These are phyloP conservation scores for Kwoniella dejecticola DNA, from an alignment of 768 basidiomycete species.

Conservation along the genomic window DNA sequence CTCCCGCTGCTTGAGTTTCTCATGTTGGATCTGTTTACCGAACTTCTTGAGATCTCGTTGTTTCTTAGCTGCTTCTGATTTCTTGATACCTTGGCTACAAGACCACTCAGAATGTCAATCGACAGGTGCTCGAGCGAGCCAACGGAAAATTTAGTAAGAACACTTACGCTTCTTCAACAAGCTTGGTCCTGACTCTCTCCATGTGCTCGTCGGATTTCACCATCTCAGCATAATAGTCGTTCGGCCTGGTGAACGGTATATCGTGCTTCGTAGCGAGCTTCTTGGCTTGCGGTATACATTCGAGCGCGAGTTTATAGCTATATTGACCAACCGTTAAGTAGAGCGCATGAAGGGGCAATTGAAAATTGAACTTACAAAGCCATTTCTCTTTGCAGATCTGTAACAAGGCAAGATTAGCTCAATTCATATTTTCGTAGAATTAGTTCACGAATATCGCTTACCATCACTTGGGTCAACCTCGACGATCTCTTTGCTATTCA, in stretches of 20 bases:
- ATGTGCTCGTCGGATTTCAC: conserved; percentile 96
- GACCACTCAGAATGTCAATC: too few relatives aligned
- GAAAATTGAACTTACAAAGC: conserved; percentile 73
- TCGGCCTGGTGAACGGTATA: conserved; percentile 80
- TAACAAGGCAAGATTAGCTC: conserved; percentile 5
- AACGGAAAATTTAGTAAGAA: not conserved
- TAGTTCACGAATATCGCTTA: conserved; percentile 17
- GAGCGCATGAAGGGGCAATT: too few relatives aligned
- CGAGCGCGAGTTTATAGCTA: conserved; percentile 94
- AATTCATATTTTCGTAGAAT: not conserved
- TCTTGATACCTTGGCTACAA: conserved; percentile 73
- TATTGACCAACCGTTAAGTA: not conserved
- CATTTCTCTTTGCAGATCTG: conserved; percentile 88
- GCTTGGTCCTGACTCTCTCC: conserved; percentile 87
- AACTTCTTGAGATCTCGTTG: conserved; percentile 97
- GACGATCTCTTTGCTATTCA: conserved; percentile 40
- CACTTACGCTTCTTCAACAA: conserved; percentile 73
- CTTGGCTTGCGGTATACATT: conserved; percentile 74
- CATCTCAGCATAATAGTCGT: conserved; percentile 98
- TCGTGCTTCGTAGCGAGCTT: conserved; percentile 74
- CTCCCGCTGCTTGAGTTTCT: conserved; percentile 89
- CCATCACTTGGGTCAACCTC: conserved; percentile 48
- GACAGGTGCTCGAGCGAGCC: not conserved
- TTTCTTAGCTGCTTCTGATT: conserved; percentile 83
- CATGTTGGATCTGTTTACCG: conserved; percentile 94